Conservation (phyloP, 2,329 filamentous ascomycete genomes). For the Cordyceps pruinosa region DNA sequence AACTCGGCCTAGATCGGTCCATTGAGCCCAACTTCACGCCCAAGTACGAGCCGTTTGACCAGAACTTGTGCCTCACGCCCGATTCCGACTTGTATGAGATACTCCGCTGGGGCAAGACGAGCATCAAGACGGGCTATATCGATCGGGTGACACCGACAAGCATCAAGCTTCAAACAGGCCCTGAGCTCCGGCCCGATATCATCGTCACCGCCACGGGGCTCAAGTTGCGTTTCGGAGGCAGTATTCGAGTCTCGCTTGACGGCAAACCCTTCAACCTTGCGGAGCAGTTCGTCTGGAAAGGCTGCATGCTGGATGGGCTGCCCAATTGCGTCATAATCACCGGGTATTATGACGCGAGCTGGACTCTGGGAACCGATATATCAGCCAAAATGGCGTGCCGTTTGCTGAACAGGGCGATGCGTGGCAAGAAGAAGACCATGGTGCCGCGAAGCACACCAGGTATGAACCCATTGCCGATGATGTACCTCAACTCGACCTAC, state of each 20-base stretch:
- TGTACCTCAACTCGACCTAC: neutral
- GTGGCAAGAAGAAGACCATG: neutral
- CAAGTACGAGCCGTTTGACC: slow-evolving; percentile 55
- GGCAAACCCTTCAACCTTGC: neutral
- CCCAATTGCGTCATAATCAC: neutral
- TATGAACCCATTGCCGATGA: neutral
- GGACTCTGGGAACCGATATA: neutral
- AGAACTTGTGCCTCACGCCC: slow-evolving; percentile 55
- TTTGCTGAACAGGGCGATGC: neutral
- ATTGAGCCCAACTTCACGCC: slow-evolving; percentile 38
- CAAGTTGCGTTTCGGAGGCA: slow-evolving; percentile 47
- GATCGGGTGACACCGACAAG: slow-evolving; percentile 34
- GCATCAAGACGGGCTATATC: slow-evolving; percentile 40
- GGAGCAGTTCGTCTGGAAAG: neutral
- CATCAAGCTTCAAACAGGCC: slow-evolving; percentile 37
- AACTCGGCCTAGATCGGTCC: slow-evolving; percentile 41
- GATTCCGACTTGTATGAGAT: slow-evolving; percentile 40
- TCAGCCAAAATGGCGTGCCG: neutral
- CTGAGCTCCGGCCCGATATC: slow-evolving; percentile 47
- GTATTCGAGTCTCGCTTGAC: slow-evolving; percentile 24
- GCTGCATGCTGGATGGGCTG: neutral
- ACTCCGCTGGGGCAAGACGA: slow-evolving; percentile 30
- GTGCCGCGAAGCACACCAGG: neutral
- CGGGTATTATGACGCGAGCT: neutral
- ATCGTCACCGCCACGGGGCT: slow-evolving; percentile 61